Conservation (phyloP, 108 stramenopile genomes). For the Bacterosira constricta region DNA sequence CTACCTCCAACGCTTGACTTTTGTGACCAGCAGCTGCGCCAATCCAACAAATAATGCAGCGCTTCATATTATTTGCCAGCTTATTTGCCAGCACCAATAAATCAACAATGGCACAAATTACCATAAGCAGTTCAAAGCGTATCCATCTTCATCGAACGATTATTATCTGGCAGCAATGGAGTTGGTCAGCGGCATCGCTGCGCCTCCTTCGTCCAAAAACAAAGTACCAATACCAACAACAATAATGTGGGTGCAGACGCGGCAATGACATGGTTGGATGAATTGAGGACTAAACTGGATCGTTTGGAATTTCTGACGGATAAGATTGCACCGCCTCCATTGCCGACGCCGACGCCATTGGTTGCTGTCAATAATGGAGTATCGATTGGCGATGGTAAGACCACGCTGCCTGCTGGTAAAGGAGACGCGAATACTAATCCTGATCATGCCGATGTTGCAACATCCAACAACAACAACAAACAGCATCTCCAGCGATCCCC, state of each 20-base stretch:
- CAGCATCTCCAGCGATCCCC: neutral
- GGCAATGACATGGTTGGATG: conserved; percentile 20
- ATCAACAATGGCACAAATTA: no score
- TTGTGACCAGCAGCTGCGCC: no score
- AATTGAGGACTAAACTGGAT: conserved; percentile 46
- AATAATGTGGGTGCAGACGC: neutral
- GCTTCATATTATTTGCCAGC: no score
- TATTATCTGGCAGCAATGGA: conserved; percentile 78
- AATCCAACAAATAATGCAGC: no score
- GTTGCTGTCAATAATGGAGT: neutral
- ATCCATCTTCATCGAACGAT: conserved; percentile 86
- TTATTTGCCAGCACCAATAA: no score
- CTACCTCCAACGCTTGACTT: no score
- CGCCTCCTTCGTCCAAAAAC: no score
- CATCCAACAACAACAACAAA: neutral
- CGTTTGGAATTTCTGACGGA: conserved; percentile 46
- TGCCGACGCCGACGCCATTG: neutral
- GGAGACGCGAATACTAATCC: neutral
- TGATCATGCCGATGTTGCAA: neutral
- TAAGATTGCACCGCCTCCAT: neutral
- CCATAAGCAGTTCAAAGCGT: conserved; percentile 84
- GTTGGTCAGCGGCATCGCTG: no score
- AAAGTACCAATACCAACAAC: neutral
- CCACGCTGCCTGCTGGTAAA: conserved; percentile 1
- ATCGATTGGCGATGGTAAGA: conserved; percentile 7